Percentiles rank a stretch among this genome's conserved stretches.
Evolutionary conservation across 805 yeast species (phyloP).

Genomic region (Zygotorulaspora chibaensis): DNA sequence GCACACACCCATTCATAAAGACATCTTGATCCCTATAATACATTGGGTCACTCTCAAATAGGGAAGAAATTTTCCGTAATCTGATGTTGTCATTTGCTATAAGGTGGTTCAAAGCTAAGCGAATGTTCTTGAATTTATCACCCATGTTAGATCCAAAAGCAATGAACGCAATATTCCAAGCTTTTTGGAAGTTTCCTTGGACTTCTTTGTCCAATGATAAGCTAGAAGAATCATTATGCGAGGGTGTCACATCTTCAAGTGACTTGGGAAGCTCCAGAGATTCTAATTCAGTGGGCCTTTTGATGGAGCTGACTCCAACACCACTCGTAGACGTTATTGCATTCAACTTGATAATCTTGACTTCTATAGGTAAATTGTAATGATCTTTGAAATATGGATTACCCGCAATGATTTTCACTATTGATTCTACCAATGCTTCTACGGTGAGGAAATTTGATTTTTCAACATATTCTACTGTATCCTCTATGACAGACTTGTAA

Average conservation of each 20-base stretch:
- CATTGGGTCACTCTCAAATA: conserved; percentile 92
- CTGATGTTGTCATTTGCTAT: conserved; percentile 38
- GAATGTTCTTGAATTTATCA: conserved; percentile 58
- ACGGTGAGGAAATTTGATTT: conserved; percentile 82
- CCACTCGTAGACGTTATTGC: conserved; percentile 84
- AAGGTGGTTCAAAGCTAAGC: conserved; percentile 45
- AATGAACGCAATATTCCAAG: conserved; percentile 50
- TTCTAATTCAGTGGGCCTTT: conserved; percentile 42
- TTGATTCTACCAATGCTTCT: conserved; percentile 79
- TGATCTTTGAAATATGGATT: conserved; percentile 40
- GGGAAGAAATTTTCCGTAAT: conserved; percentile 62
- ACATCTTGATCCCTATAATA: conserved; percentile 73
- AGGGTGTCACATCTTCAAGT: conserved; percentile 1
- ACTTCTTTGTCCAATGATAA: conserved; percentile 31
- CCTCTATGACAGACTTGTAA: conserved; percentile 43
- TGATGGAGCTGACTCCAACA: conserved; percentile 76
- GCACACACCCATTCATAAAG: conserved; percentile 79
- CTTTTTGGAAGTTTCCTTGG: not conserved
- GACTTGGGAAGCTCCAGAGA: not conserved
- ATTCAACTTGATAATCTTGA: conserved; percentile 76
- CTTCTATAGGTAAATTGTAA: conserved; percentile 38
- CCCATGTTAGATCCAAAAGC: conserved; percentile 93
- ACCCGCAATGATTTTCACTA: conserved; percentile 54
- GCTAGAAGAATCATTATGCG: conserved; percentile 30
- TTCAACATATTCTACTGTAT: conserved; percentile 60